Base-by-base conservation (phyloP, 345 rosid genomes). In the Mangifera indica region DNA sequence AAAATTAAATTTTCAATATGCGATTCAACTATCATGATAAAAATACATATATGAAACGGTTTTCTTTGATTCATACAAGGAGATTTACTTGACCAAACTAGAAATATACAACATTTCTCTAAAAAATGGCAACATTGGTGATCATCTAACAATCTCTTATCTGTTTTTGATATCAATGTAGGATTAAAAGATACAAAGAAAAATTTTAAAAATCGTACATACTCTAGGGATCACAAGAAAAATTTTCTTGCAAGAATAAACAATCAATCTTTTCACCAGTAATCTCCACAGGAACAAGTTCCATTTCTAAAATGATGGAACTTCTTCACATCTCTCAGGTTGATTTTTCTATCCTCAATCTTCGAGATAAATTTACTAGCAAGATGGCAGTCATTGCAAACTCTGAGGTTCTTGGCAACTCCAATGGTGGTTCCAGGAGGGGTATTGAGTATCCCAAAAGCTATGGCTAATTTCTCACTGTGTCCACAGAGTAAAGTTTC, bases 301-400 rank as follows among this genome's bases (percentile, higher is more conserved):
- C 96, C 98, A 58, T 91, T 82, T 76, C 72, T 84, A 76, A 94
- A 91, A 76, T 87, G 93, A 89, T 93, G 97, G 78, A 91, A 93
- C 79, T 94, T 86, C 78, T 87, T 85, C 54, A 84, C 92, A 79
- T 88, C 98, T 76, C 98, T 88, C 61, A 91, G 79, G 63, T 90
- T 77, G 67, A 90, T 90, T 69, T 93, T 95, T 77, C 97, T 89
- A 21, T 77, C 80, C 52, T 72, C 86, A 22, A 88, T 79, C 81
- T 75, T 86, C n/a, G 97, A 90, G 59, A 91, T 93, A 40, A 82
- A 86, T 71, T 91, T 91, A 13, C 90, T 34, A 13, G 94, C 96
- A 18, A 76, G 71, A 74, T 90, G 97, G 76, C 97, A 91, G 68
- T 91, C 97, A 59, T 90, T 91, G 71, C 97, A 94, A 45, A 91